Evolutionary conservation across 2,329 filamentous ascomycete genomes (phyloP), one percentile per base, ranked within the genome.

Genomic region (Neurospora sp.): DNA sequence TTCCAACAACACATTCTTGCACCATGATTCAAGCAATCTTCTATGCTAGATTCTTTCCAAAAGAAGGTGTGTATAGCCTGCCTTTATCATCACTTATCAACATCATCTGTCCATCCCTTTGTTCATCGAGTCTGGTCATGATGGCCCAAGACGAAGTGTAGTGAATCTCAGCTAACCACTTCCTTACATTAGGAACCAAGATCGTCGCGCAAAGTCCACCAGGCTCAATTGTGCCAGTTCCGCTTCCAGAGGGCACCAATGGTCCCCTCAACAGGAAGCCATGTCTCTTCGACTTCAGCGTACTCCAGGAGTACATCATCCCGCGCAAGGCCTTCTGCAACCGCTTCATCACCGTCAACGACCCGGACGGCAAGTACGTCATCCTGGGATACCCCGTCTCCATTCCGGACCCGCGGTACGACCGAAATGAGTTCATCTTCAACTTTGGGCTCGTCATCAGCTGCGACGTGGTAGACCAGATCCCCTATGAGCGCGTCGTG

Each of bases 381-480:
- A 89, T 99, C 69, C 86, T 99, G 40, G 93, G 94, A 17, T 93
- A 93, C 76, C 96, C 96, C 0, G 91, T 98, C 68, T 95, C 93
- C 78, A 93, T 98, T 77, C 89, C 91, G 68, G 88, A 93, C 73
- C 86, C 89, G 69, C 90, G 91, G 75, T 97, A 98, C 78, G 89
- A 91, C 77, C 90, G 96, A 71, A 97, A 97, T 81, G 93, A 97
- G 80, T 98, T 97, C 84, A 97, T 97, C 78, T 99, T 98, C 87
- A 98, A 98, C 80, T 97, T 98, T 78, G 93, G 93, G 71, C 84
- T 98, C 66, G 75, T 79, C 42, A 77, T 79, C 42, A 76, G 79
- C 68, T 72, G 73, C 70, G 81, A 81, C 66, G 84, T 85, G 68
- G 82, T 83, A 69, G 92, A 96, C 77, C 91, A 91, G 78, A 87